Evolutionary conservation across 1,284 basidiomycete species (phyloP), one percentile per base, ranked within the genome.

Genomic region (Bondarzewia mesenterica): DNA sequence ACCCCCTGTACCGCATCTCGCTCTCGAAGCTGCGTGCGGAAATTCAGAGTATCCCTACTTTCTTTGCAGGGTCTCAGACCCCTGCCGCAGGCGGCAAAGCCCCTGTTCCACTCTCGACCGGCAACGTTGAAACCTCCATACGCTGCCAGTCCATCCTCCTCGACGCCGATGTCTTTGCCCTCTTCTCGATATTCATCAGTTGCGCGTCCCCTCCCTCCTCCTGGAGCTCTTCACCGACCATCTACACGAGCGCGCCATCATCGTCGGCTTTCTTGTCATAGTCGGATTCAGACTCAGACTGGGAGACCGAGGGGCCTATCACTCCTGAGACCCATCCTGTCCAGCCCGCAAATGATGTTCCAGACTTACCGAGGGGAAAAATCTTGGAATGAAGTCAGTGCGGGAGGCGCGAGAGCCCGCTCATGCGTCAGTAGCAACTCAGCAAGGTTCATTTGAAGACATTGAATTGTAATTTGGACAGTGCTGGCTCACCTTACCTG

Each of bases 1-100:
- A 40, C 8, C 38, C 39, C n/a, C 15, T 18, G 7, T n/a, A 7
- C 3, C 46, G 46, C 23, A 75, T 78, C 44, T 70, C 75, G n/a
- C 69, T 94, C 46, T 62, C 68, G 5, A 74, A 85, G 18, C 71
- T 94, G 4, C 76, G 85, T 35, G 54, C 63, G 45, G 76, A 76
- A 50, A 73, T 93, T 53, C 52, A 76, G 32, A 64, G 65, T 5
- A 70, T 92, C 38, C 72, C 77, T 40, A 79, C 74, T 1, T 91
- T 93, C 68, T 89, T 82, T 55, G 1, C 39, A 2, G 39, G 22
- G 7, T 21, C 22, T 14, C 15, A 41, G 18, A 12, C 12, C n/a
- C 29, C 29, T 7, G 29, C 10, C 10, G 29, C 10, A 32, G 10
- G 10, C 29, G 29, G n/a, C 12, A 32, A 4, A 10, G n/a, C 6